phyloP scores from a whole-genome alignment of 139 green algal species.

The Edaphochlamys debaryana region DNA sequence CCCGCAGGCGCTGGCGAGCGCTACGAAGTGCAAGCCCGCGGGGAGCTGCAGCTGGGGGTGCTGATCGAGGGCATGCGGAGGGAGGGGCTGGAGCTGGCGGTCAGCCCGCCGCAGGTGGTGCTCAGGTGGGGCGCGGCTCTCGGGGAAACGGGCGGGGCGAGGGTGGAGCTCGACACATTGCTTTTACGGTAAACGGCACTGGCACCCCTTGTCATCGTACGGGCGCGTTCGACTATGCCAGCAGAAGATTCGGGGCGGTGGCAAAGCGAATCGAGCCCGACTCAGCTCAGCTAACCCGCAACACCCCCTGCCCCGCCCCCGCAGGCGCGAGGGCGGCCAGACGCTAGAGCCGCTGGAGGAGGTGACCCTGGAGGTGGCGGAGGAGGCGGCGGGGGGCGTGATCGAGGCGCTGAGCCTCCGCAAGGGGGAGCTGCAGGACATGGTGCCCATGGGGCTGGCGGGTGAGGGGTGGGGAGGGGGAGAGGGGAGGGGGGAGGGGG shows the following conservation, averaged over 20 bases:
- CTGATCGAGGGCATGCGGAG: conserved; percentile 91
- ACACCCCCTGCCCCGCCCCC: too few species aligned
- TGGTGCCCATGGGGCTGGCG: conserved; percentile 56
- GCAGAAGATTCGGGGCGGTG: too few species aligned
- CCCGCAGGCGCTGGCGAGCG: conserved; percentile 41
- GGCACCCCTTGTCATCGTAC: too few species aligned
- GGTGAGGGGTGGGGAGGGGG: background rate
- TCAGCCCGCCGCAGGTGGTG: conserved; percentile 86
- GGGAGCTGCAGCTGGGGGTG: conserved; percentile 93
- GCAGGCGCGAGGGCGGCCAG: conserved; percentile 55
- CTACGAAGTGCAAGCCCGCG: conserved; percentile 87
- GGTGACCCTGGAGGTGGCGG: conserved; percentile 77
- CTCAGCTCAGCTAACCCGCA: too few species aligned
- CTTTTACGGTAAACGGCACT: too few species aligned
- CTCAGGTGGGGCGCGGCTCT: conserved; percentile 23
- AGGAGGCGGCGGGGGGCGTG: conserved; percentile 43
- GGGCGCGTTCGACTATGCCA: too few species aligned
- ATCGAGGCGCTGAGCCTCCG: conserved; percentile 55
- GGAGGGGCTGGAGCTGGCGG: conserved; percentile 88
- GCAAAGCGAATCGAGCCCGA: too few species aligned
- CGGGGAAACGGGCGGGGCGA: background rate
- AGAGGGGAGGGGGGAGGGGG: background rate
- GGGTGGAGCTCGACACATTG: too few species aligned
- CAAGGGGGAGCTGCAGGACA: conserved; percentile 74
- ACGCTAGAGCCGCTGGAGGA: conserved; percentile 88